These are phyloP conservation scores for Colletotrichum sp. DNA, from an alignment of 2,329 filamentous ascomycete species.

Conservation along the genomic window DNA sequence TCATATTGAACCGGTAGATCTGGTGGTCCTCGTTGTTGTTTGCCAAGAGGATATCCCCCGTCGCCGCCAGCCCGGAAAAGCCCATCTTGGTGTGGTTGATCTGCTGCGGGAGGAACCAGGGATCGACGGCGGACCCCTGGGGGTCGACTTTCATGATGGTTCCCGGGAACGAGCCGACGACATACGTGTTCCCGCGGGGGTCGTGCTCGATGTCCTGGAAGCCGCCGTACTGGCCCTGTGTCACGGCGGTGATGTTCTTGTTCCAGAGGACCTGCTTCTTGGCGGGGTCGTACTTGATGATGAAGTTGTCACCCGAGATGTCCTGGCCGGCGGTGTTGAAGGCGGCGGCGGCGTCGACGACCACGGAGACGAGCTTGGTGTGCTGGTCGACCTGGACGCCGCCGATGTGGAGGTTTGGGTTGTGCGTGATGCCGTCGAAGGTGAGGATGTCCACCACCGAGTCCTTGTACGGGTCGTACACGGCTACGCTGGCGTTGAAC, in stretches of 20 bases:
- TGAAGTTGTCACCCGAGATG: conserved; percentile 24
- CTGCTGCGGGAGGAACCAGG: conserved; percentile 23
- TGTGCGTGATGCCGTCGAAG: conserved; percentile 20
- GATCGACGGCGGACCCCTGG: not conserved
- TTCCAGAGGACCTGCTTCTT: conserved; percentile 23
- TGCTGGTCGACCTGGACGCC: conserved; percentile 21
- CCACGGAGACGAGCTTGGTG: conserved; percentile 19
- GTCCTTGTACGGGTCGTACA: conserved; percentile 24
- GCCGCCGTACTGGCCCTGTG: conserved; percentile 22
- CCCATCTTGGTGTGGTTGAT: conserved; percentile 17
- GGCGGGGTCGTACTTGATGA: conserved; percentile 24
- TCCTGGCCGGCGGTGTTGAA: conserved; percentile 22
- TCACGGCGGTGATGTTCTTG: conserved; percentile 21
- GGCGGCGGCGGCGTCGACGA: conserved; percentile 21
- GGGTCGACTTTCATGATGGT: conserved; percentile 23
- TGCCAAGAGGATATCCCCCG: conserved; percentile 12
- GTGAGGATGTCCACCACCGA: conserved; percentile 16
- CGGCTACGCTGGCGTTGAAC: conserved; percentile 25
- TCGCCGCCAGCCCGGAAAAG: conserved; percentile 22
- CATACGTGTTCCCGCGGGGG: conserved; percentile 21
- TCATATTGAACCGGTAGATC: conserved; percentile 24
- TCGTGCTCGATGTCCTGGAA: conserved; percentile 25
- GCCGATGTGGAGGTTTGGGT: conserved; percentile 19
- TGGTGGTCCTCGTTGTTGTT: conserved; percentile 15
- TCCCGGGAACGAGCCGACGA: conserved; percentile 23